Percentiles rank a stretch among this genome's conserved stretches.
These are phyloP conservation scores for Trypanosoma mega DNA, from an alignment of 208 protist species.

Conservation along the genomic window DNA sequence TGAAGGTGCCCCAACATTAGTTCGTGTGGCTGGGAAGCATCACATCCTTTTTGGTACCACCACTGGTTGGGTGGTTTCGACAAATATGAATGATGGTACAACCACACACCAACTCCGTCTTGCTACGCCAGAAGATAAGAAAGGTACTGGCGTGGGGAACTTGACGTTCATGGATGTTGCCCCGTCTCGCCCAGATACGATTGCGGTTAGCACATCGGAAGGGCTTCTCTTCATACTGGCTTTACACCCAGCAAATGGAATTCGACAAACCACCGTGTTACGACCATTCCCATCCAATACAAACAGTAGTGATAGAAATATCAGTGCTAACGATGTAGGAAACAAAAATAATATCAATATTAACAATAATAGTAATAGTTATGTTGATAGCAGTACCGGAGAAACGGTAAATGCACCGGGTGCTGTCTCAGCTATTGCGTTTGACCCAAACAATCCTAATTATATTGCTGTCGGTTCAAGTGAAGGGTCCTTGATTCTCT, in stretches of 20 bases:
- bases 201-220: slow-evolving; percentile 77
- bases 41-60: slow-evolving; percentile 78
- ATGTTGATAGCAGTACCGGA: neutral
- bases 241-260: slow-evolving; percentile 66
- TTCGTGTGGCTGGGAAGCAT: slow-evolving; percentile 79
- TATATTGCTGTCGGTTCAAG: slow-evolving; percentile 70
- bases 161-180: slow-evolving; percentile 71
- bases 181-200: slow-evolving; percentile 52
- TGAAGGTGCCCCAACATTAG: slow-evolving; percentile 60
- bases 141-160: slow-evolving; percentile 30
- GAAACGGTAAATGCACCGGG: neutral
- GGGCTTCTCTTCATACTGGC: slow-evolving; percentile 59
- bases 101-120: slow-evolving; percentile 17
- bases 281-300: slow-evolving; percentile 44
- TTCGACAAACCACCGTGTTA: slow-evolving; percentile 46
- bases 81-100: slow-evolving; percentile 65
- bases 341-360: slow-evolving; percentile 5
- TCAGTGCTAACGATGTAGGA: neutral
- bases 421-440: slow-evolving; percentile 57
- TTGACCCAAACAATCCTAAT: slow-evolving; percentile 64
- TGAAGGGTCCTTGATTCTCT: slow-evolving; percentile 66
- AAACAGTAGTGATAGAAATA: neutral
- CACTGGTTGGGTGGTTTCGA: slow-evolving; percentile 68
- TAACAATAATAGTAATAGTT: slow-evolving; percentile 25
- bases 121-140: neutral